A percentile compares a stretch with the other conserved stretches of the same genome.
phyloP scores from a whole-genome alignment of 805 yeast species.

The Starmerella roubikii region DNA sequence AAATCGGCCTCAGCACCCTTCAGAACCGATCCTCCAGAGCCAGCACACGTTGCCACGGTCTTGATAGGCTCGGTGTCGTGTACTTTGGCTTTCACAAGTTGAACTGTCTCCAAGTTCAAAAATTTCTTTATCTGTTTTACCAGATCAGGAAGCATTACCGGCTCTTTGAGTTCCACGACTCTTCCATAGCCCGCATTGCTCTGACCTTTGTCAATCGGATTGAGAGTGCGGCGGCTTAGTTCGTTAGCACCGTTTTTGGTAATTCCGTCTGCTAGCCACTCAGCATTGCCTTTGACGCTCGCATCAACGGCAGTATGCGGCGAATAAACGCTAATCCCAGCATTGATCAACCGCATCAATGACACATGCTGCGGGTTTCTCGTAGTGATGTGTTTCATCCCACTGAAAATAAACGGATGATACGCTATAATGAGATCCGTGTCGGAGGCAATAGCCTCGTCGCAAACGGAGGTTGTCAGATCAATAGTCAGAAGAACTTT shows the following conservation, averaged over 20 bases:
- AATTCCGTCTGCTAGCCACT: conserved; percentile 65
- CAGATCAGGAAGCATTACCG: conserved; percentile 33
- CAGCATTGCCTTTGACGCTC: conserved; percentile 84
- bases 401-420: conserved; percentile 87
- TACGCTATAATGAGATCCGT: conserved; percentile 64
- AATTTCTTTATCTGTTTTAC: conserved; percentile 40
- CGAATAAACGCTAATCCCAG: conserved; percentile 76
- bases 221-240: conserved; percentile 26
- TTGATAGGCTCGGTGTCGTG: conserved; percentile 28
- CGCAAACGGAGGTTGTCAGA: conserved; percentile 66
- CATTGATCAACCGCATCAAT: conserved; percentile 53
- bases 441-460: conserved; percentile 56
- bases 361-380: conserved; percentile 72
- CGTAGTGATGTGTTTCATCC: conserved; percentile 60
- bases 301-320: conserved; percentile 98
- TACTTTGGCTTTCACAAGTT: conserved; percentile 37
- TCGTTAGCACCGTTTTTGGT: conserved; percentile 23
- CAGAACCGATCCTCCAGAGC: conserved; percentile 78
- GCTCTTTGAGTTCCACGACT: conserved; percentile 35
- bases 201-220: conserved; percentile 34
- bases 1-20: conserved; percentile 45
- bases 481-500: conserved; percentile 62
- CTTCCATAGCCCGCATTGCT: conserved; percentile 75
- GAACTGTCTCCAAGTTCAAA: conserved; percentile 43
- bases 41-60: conserved; percentile 82